Conservation (phyloP, 2,329 filamentous ascomycete species). For the Acrocalymma vagum region DNA sequence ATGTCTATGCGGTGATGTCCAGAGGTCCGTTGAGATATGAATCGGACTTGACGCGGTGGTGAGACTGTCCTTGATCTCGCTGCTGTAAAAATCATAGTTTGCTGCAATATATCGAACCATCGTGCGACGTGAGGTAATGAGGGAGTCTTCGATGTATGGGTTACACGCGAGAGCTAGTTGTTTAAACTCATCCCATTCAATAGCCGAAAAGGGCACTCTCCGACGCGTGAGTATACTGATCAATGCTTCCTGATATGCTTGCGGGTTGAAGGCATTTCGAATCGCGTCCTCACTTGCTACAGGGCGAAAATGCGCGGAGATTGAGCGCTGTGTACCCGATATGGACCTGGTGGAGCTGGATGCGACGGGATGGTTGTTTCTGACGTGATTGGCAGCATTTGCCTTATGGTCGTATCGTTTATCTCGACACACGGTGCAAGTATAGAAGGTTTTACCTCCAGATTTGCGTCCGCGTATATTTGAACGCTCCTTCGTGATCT, state of each 20-base stretch:
- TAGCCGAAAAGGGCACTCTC: conserved; percentile 4
- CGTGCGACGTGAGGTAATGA: conserved; percentile 2
- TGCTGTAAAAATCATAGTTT: conserved; percentile 2
- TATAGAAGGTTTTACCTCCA: too few species aligned
- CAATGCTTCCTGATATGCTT: conserved; percentile 4
- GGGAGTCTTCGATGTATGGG: conserved; percentile 1
- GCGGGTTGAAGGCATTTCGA: conserved; percentile 5
- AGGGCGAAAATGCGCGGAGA: too few species aligned
- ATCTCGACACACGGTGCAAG: too few species aligned
- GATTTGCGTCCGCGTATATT: too few species aligned
- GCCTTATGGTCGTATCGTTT: too few species aligned
- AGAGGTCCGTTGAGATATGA: conserved; percentile 6
- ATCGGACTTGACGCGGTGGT: conserved; percentile 3
- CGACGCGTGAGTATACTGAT: conserved; percentile 6
- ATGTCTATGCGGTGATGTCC: conserved; percentile 3
- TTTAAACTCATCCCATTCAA: conserved; percentile 3
- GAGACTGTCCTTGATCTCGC: not conserved
- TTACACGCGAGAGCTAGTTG: conserved; percentile 4
- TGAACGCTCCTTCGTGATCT: too few species aligned
- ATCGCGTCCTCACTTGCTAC: too few species aligned
- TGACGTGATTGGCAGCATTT: too few species aligned
- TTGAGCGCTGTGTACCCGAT: too few species aligned
- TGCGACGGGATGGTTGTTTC: too few species aligned
- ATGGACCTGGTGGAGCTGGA: too few species aligned
- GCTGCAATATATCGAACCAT: conserved; percentile 3